phyloP scores from a whole-genome alignment of 139 green algal species.

The Chlamydomonas sphaeroides region DNA sequence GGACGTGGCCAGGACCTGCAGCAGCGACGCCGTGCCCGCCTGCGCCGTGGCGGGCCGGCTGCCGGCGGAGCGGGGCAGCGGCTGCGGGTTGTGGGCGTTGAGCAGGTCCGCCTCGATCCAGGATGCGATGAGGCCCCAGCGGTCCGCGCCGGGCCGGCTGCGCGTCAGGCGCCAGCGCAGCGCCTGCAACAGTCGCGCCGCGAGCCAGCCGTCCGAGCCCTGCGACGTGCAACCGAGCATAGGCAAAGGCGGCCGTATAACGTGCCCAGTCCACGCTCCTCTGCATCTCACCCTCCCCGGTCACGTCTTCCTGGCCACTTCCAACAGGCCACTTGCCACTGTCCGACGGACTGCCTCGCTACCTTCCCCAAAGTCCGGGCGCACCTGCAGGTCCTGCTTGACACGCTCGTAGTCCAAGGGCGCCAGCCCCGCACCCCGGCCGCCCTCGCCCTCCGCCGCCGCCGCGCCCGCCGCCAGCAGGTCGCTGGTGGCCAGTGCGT shows the following conservation, averaged over 20 bases:
- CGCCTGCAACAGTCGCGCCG: constrained; percentile 46
- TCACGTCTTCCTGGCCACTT: too few relatives aligned
- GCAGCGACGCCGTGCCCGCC: not conserved
- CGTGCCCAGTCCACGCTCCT: too few relatives aligned
- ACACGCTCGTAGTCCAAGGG: constrained; percentile 29
- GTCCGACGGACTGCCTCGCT: not conserved
- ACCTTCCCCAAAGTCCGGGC: not conserved
- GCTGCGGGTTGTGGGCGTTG: not conserved
- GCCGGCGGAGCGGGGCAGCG: not conserved
- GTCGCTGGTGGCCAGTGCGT: not conserved
- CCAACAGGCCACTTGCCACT: too few relatives aligned
- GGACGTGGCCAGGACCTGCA: not conserved
- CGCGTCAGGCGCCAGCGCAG: constrained; percentile 48
- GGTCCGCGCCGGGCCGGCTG: constrained; percentile 20
- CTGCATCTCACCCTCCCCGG: too few relatives aligned
- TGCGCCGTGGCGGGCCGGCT: not conserved
- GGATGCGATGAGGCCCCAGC: constrained; percentile 34
- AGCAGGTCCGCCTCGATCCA: constrained; percentile 40
- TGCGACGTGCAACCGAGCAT: not conserved
- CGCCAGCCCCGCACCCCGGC: not conserved
- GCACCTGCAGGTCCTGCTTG: constrained; percentile 25
- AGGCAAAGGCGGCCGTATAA: not conserved
- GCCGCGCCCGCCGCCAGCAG: not conserved
- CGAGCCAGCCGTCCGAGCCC: constrained; percentile 3
- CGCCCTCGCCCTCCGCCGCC: not conserved